A percentile compares a stretch with the other conserved stretches of the same genome.
These are phyloP conservation scores for Artemisia argyi DNA, from an alignment of 129 eudicot genomes.

Conservation along the genomic window DNA sequence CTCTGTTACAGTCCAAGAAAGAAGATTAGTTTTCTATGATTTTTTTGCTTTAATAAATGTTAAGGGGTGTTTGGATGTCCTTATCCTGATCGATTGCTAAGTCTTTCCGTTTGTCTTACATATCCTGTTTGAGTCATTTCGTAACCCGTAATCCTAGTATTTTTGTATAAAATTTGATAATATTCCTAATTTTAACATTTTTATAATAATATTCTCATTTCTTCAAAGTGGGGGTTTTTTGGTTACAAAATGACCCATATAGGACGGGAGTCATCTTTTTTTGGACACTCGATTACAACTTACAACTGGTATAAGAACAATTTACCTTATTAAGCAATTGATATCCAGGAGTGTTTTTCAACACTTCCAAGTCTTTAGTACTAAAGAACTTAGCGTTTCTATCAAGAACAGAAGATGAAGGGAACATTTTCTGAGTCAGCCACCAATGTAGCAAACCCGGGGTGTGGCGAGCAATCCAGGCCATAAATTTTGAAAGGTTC, in stretches of 20 bases:
- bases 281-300: not conserved
- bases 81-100: no score
- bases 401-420: constrained; percentile 80
- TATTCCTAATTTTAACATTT: no score
- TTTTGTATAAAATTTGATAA: no score
- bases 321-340: constrained; percentile 85
- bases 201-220: no score
- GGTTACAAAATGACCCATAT: no score
- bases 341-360: constrained; percentile 90
- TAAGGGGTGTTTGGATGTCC: not conserved
- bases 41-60: not conserved
- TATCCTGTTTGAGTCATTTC: no score
- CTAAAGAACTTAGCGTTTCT: constrained; percentile 76
- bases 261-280: no score
- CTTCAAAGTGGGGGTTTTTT: no score
- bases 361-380: constrained; percentile 68
- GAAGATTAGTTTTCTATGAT: not conserved
- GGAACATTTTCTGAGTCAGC: constrained; percentile 84
- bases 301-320: not conserved
- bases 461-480: constrained; percentile 50
- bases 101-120: no score
- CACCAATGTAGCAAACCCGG: constrained; percentile 95
- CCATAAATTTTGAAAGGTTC: constrained; percentile 49
- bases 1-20: constrained; percentile 47
- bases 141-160: no score